phyloP scores from a whole-genome alignment of 2,329 filamentous ascomycete genomes.

The Parafenestella ontariensis region DNA sequence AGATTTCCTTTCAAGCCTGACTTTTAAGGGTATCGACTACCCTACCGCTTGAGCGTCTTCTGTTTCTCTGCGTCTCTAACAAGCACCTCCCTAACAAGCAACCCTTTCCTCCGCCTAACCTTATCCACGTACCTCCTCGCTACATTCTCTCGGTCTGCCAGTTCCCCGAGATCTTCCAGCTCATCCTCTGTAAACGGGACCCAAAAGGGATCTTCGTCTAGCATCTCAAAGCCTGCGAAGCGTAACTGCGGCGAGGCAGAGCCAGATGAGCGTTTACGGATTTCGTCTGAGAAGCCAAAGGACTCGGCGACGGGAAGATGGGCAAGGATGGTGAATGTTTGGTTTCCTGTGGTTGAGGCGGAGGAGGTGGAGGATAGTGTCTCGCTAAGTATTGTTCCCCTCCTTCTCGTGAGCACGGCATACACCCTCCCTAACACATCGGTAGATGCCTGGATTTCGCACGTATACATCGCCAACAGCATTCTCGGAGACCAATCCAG shows the following conservation, averaged over 20 bases:
- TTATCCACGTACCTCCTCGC: slow-evolving; percentile 95
- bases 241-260: slow-evolving; percentile 91
- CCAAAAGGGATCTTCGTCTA: slow-evolving; percentile 98
- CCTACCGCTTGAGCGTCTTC: slow-evolving; percentile 70
- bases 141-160: slow-evolving; percentile 93
- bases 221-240: slow-evolving; percentile 89
- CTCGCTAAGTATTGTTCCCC: slow-evolving; percentile 88
- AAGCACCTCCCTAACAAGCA: slow-evolving; percentile 75
- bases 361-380: slow-evolving; percentile 93
- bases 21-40: background rate
- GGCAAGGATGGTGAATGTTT: slow-evolving; percentile 93
- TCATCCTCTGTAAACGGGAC: slow-evolving; percentile 96
- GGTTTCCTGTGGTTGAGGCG: slow-evolving; percentile 91
- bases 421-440: slow-evolving; percentile 96
- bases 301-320: slow-evolving; percentile 91
- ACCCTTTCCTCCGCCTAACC: slow-evolving; percentile 84
- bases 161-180: slow-evolving; percentile 91
- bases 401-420: slow-evolving; percentile 92
- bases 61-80: slow-evolving; percentile 93
- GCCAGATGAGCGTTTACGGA: slow-evolving; percentile 90
- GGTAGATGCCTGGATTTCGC: slow-evolving; percentile 95
- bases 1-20: background rate
- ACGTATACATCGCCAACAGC: slow-evolving; percentile 96
- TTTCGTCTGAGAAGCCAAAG: slow-evolving; percentile 96
- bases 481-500: slow-evolving; percentile 96